Conservation (phyloP, 176 grass and related monocot genomes). For the Carex myosuroides region DNA sequence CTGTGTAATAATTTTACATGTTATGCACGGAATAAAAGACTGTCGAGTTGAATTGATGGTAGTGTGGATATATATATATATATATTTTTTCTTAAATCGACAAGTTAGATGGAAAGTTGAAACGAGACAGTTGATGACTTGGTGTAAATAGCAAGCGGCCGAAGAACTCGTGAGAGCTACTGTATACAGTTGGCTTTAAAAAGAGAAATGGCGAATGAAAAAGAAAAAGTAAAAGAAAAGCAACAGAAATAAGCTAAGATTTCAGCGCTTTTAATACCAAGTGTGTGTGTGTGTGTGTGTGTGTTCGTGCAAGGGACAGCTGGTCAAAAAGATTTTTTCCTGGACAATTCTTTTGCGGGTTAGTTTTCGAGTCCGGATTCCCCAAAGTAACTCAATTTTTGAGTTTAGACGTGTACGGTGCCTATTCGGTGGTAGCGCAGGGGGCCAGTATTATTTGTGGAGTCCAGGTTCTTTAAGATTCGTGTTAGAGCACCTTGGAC, state of each 20-base stretch:
- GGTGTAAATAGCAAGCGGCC: not conserved
- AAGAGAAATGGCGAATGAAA: not conserved
- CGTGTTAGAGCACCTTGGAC: too few relatives aligned
- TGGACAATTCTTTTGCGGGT: not conserved
- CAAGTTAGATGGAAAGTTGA: not conserved
- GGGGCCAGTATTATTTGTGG: too few relatives aligned
- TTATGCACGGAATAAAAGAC: not conserved
- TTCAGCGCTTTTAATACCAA: conserved; percentile 1
- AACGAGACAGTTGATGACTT: not conserved
- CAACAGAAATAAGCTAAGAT: not conserved
- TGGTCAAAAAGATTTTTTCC: conserved; percentile 23
- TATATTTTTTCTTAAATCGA: not conserved
- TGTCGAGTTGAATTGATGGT: not conserved
- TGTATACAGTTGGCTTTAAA: conserved; percentile 17
- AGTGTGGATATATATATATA: too few relatives aligned
- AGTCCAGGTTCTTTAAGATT: too few relatives aligned
- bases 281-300: not conserved
- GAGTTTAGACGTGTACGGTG: too few relatives aligned
- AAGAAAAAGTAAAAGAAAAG: not conserved
- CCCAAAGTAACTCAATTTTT: too few relatives aligned
- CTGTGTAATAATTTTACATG: not conserved
- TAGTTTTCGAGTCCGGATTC: too few relatives aligned
- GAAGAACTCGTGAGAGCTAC: not conserved
- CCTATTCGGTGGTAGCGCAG: too few relatives aligned
- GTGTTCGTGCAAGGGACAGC: conserved; percentile 10